Conservation (phyloP, 768 basidiomycete genomes). For the Kondoa malvinella region DNA sequence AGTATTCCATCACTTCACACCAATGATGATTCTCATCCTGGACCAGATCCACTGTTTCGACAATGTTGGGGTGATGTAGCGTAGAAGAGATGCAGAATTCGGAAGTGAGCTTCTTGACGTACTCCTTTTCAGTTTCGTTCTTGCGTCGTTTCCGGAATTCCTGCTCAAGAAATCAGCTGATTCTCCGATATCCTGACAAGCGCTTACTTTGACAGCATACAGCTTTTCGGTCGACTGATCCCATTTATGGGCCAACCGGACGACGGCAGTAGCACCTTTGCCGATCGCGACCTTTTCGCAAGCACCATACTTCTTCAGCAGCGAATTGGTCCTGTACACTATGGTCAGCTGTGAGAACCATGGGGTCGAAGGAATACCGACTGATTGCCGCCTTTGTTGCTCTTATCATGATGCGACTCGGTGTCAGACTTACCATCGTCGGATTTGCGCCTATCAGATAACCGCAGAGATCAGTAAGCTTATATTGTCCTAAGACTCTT, state of each 20-base stretch:
- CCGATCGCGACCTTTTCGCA: slow-evolving; percentile 95
- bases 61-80: slow-evolving; percentile 56
- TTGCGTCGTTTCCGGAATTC: slow-evolving; percentile 96
- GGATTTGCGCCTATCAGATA: background rate
- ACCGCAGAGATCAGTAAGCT: background rate
- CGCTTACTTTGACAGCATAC: slow-evolving; percentile 66
- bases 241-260: slow-evolving; percentile 95
- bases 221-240: slow-evolving; percentile 75
- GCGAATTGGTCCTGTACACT: background rate
- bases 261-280: slow-evolving; percentile 94
- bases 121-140: slow-evolving; percentile 98
- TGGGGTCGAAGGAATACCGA: background rate
- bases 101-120: slow-evolving; percentile 97
- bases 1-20: slow-evolving; percentile 99
- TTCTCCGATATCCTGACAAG: slow-evolving; percentile 10
- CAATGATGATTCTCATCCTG: slow-evolving; percentile 91
- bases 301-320: slow-evolving; percentile 69
- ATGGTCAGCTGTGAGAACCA: background rate
- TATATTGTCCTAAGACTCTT: background rate
- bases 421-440: slow-evolving; percentile 5
- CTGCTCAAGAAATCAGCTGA: slow-evolving; percentile 34
- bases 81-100: slow-evolving; percentile 98
- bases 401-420: background rate
- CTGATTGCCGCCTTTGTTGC: slow-evolving; percentile 1
- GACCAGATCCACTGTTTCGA: slow-evolving; percentile 97